A percentile compares a stretch with the other conserved stretches of the same genome.
Evolutionary conservation across 129 eudicot species (phyloP).

Genomic region (Centrapalus pauciflorus): DNA sequence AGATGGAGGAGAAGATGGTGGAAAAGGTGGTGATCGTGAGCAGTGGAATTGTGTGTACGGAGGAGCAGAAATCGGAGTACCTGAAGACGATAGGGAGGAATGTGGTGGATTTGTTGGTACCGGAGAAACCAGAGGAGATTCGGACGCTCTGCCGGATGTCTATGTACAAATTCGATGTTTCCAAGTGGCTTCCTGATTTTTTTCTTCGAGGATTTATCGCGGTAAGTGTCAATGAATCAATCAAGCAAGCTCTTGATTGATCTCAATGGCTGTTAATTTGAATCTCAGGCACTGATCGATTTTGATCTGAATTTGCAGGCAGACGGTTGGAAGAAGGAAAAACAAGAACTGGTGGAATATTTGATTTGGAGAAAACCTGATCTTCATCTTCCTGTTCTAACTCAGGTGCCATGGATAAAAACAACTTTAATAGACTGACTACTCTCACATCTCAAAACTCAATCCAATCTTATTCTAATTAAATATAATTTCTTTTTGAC

Average conservation of each 20-base stretch:
- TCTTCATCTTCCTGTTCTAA: conserved; percentile 26
- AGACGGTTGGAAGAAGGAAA: conserved; percentile 38
- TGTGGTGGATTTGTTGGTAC: conserved; percentile 50
- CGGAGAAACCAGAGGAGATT: conserved; percentile 42
- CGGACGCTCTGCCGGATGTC: conserved; percentile 37
- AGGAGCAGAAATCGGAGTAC: conserved; percentile 42
- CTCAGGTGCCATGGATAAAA: conserved; percentile 38
- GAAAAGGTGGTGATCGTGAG: conserved; percentile 72
- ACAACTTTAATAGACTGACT: background rate
- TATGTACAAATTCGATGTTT: conserved; percentile 33
- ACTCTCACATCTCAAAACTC: conserved; percentile 4
- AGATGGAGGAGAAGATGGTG: conserved; percentile 42
- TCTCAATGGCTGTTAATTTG: background rate
- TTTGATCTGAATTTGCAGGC: conserved; percentile 29
- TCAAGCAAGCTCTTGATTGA: background rate
- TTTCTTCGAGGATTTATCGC: conserved; percentile 44
- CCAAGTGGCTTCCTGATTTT: conserved; percentile 50
- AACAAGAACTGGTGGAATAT: conserved; percentile 45
- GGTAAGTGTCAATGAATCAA: too few species aligned
- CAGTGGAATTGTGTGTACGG: conserved; percentile 49
- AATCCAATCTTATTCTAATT: background rate
- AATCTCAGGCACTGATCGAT: background rate
- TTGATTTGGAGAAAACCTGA: conserved; percentile 31
- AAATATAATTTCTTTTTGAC: too few species aligned
- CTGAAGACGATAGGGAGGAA: conserved; percentile 36